These are phyloP conservation scores for Fraxinus floribunda DNA, from an alignment of 305 asterid genomes.

Conservation along the genomic window DNA sequence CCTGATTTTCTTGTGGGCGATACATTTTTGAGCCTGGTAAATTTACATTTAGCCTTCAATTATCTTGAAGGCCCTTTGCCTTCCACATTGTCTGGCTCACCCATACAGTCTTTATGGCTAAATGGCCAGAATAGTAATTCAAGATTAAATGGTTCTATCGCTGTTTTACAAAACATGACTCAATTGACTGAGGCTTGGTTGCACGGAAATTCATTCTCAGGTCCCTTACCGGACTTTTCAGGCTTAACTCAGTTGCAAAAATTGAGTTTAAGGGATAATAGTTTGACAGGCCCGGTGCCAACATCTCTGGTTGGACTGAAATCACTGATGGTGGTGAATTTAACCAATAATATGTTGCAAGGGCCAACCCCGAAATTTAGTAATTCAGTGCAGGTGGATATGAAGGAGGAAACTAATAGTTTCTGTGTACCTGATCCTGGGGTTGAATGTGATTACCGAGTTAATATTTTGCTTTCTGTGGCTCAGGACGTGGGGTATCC, in stretches of 20 bases:
- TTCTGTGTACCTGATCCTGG: slow-evolving; percentile 63
- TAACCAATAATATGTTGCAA: slow-evolving; percentile 72
- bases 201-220: slow-evolving; percentile 57
- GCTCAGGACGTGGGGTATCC: slow-evolving; percentile 60
- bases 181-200: slow-evolving; percentile 57
- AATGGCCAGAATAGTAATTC: slow-evolving; percentile 49
- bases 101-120: slow-evolving; percentile 63
- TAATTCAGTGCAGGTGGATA: slow-evolving; percentile 44
- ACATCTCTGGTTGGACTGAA: slow-evolving; percentile 50
- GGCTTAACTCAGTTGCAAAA: slow-evolving; percentile 41
- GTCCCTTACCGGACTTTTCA: slow-evolving; percentile 74
- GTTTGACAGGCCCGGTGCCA: slow-evolving; percentile 73
- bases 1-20: slow-evolving; percentile 60
- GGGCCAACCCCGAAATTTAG: slow-evolving; percentile 67
- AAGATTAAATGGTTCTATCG: slow-evolving; percentile 59
- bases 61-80: slow-evolving; percentile 70
- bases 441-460: slow-evolving; percentile 51
- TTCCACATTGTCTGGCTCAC: slow-evolving; percentile 43
- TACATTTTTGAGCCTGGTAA: slow-evolving; percentile 42
- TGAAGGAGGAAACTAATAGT: slow-evolving; percentile 37
- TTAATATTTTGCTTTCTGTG: slow-evolving; percentile 55
- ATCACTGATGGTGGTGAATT: slow-evolving; percentile 47
- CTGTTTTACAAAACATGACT: slow-evolving; percentile 62
- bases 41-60: slow-evolving; percentile 52
- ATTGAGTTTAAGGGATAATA: slow-evolving; percentile 63